Evolutionary conservation across 2,329 filamentous ascomycete genomes (phyloP), one percentile per base, ranked within the genome.

Genomic region (Pyricularia sp.): DNA sequence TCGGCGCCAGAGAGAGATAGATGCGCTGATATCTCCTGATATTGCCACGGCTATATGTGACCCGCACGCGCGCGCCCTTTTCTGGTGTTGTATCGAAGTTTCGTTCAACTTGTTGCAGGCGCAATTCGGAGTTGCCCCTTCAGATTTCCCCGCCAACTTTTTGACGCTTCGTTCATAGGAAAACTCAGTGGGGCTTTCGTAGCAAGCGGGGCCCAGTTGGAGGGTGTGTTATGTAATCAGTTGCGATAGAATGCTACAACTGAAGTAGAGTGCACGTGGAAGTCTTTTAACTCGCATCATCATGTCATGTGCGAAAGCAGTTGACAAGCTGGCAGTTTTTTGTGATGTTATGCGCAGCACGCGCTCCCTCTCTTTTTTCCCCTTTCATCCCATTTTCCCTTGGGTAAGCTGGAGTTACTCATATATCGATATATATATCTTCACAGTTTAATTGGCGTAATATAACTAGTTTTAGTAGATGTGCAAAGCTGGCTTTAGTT

Each of bases 81-180:
- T 6, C 5, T 22, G 6, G 31, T 16, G 9, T n/a, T 24, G 26
- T 24, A 16, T 24, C 12, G 10, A 16, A 12, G 28, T 6, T n/a
- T 33, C 13, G 8, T 62, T 33, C 30, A 12, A n/a, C 40, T 49
- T 49, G 60, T 16, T 26, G n/a, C 31, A 19, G 30, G 40, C 35
- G 62, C 40, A 31, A 63, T 63, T 40, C 62, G 62, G 62, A 63
- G 62, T 63, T 63, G 62, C 62, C 62, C 62, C 44, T 63, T 63
- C 35, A 63, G 55, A 63, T 44, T 53, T 53, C 62, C 60, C 62
- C 62, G 30, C 62, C 62, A 63, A 63, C 62, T 59, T 59, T 59
- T 28, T 16, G 53, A 57, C 10, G 28, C 22, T 24, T 30, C 55
- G 49, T 16, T 16, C 24, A 28, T 33, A 8, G 26, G 22, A 53